Evolutionary conservation across 2,329 filamentous ascomycete species (phyloP), one percentile per base, ranked within the genome.

Genomic region (Cordyceps javanica): DNA sequence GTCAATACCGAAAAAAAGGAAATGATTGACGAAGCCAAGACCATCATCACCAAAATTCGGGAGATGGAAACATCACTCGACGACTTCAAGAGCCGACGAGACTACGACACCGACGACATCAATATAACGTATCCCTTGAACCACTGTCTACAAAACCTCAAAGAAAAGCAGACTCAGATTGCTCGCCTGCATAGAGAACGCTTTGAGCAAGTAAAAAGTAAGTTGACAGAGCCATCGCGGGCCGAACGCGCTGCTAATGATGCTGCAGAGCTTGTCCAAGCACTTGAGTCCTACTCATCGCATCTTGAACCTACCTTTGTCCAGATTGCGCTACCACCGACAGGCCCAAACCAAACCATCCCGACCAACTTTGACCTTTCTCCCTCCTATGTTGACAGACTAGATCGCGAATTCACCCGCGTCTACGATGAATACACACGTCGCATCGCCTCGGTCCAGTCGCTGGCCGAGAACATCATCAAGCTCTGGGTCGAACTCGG

Each of bases 371-470:
- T 99, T 70, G 92, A 97, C 67, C 84, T 99, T n/a, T 97, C 93
- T 0, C 86, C 90, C 0, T 81, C 87, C 5, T 99, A 97, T 67
- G 89, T 97, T 55, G 84, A 89, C 61, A 86, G 87, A 58, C 82
- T 99, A 21, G 93, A 99, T 69, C 80, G 82, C 55, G 94, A 99
- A 72, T 99, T 97, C 69, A 91, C 90, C 11, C 85, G 91, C 60
- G 90, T 99, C 21, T 97, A 97, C 72, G 91, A 97, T 67, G 95
- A 99, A 75, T 99, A 97, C 73, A 91, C 87, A 44, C 88, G 86
- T 63, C 89, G 94, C 49, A 80, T 96, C 45, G 81, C 82, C 30
- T 84, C 83, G 0, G 91, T 97, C 14, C 85, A 90, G 71, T 74
- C 85, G 21, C 73, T 90, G 3, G 86, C 85, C 41, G 89, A 96